Evolutionary conservation across 208 protist species (phyloP).

Genomic region (Trypanosoma avium): DNA sequence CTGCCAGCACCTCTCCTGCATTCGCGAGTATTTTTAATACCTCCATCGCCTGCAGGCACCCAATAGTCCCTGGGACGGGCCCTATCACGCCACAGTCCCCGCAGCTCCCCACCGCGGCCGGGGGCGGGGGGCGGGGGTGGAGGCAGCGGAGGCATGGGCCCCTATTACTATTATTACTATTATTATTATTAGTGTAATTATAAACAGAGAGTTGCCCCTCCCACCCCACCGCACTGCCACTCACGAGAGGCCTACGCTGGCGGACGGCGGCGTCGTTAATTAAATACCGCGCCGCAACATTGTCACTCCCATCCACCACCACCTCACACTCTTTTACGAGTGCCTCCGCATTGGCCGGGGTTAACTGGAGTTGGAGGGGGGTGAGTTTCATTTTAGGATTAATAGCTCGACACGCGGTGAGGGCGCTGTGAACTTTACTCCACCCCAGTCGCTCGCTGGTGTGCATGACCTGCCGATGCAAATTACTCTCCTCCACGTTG

Average conservation of each 20-base stretch:
- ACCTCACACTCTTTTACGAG: constrained; percentile 82
- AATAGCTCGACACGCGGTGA: constrained; percentile 55
- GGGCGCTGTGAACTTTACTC: constrained; percentile 87
- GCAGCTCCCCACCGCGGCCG: constrained; percentile 86
- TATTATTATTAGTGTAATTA: constrained; percentile 34
- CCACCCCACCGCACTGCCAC: constrained; percentile 93
- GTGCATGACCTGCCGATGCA: constrained; percentile 96
- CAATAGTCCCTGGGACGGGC: constrained; percentile 93
- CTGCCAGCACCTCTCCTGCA: constrained; percentile 61
- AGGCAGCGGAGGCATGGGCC: constrained; percentile 95
- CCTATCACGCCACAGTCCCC: constrained; percentile 92
- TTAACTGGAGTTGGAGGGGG: too few species aligned
- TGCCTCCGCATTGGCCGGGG: constrained; percentile 65
- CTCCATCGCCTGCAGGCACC: constrained; percentile 93
- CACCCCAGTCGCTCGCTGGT: constrained; percentile 44
- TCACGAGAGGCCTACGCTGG: constrained; percentile 85
- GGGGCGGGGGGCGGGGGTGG: constrained; percentile 86
- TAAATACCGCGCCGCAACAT: constrained; percentile 92
- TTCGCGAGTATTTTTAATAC: constrained; percentile 82
- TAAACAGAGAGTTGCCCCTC: constrained; percentile 95
- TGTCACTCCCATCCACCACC: constrained; percentile 93
- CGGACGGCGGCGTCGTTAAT: constrained; percentile 95
- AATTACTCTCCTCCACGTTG: constrained; percentile 90
- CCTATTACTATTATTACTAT: not conserved
- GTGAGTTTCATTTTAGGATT: too few species aligned